Percentiles rank a stretch among this genome's conserved stretches.
Conservation (phyloP, 805 yeast species). For the Torulaspora franciscae region DNA sequence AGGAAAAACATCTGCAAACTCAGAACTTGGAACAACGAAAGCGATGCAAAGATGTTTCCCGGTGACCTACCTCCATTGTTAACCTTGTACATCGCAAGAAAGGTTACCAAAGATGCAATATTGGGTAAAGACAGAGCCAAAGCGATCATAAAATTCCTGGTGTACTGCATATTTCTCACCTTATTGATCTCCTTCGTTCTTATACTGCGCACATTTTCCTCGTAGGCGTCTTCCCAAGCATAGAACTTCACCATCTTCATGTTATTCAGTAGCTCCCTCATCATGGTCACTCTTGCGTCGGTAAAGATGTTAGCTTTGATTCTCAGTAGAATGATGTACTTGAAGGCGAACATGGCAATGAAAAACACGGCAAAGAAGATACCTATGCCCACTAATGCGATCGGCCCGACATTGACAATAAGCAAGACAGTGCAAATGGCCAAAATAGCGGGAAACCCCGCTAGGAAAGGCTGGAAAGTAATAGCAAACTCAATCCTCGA, state of each 20-base stretch:
- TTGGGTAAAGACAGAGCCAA: conserved; percentile 62
- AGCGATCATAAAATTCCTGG: conserved; percentile 61
- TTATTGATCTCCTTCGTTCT: conserved; percentile 59
- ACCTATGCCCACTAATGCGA: conserved; percentile 67
- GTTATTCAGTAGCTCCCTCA: conserved; percentile 73
- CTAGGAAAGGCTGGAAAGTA: conserved; percentile 60
- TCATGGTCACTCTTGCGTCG: conserved; percentile 67
- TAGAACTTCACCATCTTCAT: conserved; percentile 82
- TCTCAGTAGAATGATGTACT: conserved; percentile 51
- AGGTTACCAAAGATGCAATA: conserved; percentile 63
- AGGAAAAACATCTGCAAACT: conserved; percentile 60
- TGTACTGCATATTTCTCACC: conserved; percentile 58
- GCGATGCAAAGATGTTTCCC: conserved; percentile 63
- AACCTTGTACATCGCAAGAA: conserved; percentile 44
- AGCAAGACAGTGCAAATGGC: conserved; percentile 60
- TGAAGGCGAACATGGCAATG: conserved; percentile 45
- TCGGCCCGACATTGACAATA: conserved; percentile 62
- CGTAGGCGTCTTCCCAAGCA: conserved; percentile 87
- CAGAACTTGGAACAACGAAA: conserved; percentile 60
- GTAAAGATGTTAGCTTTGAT: conserved; percentile 56
- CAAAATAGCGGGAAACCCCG: conserved; percentile 61
- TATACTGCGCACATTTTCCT: conserved; percentile 46
- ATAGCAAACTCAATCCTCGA: conserved; percentile 74
- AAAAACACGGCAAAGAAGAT: conserved; percentile 42
- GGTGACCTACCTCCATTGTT: conserved; percentile 43